Evolutionary conservation across 202 grass and related monocot species (phyloP).

Genomic region (Sporobolus alterniflorus): DNA sequence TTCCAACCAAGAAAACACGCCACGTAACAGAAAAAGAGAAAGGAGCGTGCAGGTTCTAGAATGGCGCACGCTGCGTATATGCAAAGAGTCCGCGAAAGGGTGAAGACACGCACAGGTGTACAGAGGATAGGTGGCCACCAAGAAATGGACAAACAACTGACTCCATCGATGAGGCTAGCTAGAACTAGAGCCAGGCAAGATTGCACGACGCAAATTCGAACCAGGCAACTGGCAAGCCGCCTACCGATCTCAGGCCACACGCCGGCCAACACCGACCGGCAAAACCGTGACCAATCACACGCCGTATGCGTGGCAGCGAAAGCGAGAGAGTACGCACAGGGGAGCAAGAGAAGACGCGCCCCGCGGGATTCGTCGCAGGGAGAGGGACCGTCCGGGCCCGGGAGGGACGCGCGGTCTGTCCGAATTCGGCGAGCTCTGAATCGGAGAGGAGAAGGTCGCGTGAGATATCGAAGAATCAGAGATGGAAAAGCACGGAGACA

Average conservation of each 20-base stretch:
- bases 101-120: neutral
- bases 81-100: neutral
- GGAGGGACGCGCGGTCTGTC: too few species aligned
- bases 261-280: neutral
- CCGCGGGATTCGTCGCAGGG: neutral
- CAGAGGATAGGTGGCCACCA: neutral
- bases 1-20: neutral
- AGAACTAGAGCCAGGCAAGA: neutral
- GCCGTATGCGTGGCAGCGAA: neutral
- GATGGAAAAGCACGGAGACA: too few species aligned
- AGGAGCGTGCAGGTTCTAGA: neutral
- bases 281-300: neutral
- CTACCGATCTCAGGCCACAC: neutral
- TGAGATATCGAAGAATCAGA: too few species aligned
- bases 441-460: too few species aligned
- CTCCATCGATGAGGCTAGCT: neutral
- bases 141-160: neutral
- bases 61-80: neutral
- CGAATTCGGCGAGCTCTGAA: neutral
- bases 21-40: neutral
- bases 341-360: neutral
- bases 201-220: neutral
- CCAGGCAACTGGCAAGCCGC: neutral
- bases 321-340: slow-evolving; percentile 24
- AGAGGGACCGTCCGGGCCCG: neutral